These are phyloP conservation scores for Pichia nanzhaoensis DNA, from an alignment of 805 yeast species.

Conservation along the genomic window DNA sequence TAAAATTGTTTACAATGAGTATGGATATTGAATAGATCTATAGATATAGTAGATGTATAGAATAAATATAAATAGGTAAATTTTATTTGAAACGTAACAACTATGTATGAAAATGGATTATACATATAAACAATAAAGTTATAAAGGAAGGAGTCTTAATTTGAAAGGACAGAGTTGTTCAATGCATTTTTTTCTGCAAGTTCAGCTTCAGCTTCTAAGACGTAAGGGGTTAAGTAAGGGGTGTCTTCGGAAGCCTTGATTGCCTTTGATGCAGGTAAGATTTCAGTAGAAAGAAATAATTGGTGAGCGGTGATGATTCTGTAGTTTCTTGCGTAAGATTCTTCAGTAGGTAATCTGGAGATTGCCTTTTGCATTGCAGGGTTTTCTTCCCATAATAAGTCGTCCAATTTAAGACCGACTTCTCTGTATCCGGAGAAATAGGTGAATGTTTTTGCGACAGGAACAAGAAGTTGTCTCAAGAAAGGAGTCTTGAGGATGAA, in stretches of 20 bases:
- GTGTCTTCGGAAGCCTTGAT: conserved; percentile 73
- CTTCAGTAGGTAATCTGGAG: conserved; percentile 77
- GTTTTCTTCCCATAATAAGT: conserved; percentile 80
- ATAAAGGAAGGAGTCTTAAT: not conserved
- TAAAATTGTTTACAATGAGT: conserved; percentile 46
- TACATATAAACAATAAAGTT: too few relatives aligned
- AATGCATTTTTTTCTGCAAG: conserved; percentile 80
- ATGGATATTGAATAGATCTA: conserved; percentile 41
- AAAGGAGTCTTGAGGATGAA: conserved; percentile 74
- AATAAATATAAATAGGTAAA: not conserved
- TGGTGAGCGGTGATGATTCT: conserved; percentile 92
- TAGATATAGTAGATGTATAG: not conserved
- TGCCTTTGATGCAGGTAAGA: conserved; percentile 76
- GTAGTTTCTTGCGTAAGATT: conserved; percentile 83
- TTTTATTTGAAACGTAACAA: too few relatives aligned
- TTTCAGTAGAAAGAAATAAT: conserved; percentile 71
- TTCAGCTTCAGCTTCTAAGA: conserved; percentile 92
- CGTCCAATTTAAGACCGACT: conserved; percentile 88
- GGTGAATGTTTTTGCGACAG: conserved; percentile 70
- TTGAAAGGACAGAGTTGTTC: conserved; percentile 55
- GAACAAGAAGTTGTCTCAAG: conserved; percentile 68
- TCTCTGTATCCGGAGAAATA: conserved; percentile 88
- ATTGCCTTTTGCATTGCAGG: conserved; percentile 83
- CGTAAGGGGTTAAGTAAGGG: conserved; percentile 79
- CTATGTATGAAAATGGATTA: too few relatives aligned